phyloP scores from a whole-genome alignment of 2,329 filamentous ascomycete genomes.

The Aschersonia sp. region DNA sequence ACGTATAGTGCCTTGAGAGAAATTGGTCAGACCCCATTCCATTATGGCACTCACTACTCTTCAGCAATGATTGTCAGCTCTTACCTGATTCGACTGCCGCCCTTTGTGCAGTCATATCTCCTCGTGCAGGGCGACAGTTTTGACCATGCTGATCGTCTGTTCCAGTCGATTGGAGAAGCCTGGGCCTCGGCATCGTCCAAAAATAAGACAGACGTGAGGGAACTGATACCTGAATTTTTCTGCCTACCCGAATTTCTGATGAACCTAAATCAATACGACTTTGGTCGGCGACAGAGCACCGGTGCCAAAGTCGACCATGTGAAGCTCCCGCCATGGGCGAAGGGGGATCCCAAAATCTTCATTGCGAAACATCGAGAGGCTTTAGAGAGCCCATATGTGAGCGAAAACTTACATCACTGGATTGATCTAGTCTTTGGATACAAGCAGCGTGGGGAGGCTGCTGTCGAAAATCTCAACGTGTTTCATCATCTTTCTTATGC shows the following conservation, averaged over 20 bases:
- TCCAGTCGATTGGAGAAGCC: conserved; percentile 81
- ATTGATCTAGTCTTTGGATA: conserved; percentile 90
- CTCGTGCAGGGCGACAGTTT: conserved; percentile 91
- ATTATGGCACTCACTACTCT: conserved; percentile 97
- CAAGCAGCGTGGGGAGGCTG: conserved; percentile 87
- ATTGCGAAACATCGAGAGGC: conserved; percentile 93
- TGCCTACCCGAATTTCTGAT: conserved; percentile 87
- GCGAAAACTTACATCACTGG: conserved; percentile 80
- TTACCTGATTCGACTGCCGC: conserved; percentile 86
- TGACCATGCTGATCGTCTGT: conserved; percentile 88
- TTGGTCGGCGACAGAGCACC: conserved; percentile 72
- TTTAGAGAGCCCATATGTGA: conserved; percentile 84
- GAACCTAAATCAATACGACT: conserved; percentile 92
- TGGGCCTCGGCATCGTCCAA: conserved; percentile 83
- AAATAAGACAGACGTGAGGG: conserved; percentile 87
- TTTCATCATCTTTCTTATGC: conserved; percentile 95
- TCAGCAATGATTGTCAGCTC: conserved; percentile 98
- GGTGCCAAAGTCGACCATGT: conserved; percentile 74
- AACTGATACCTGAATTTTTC: conserved; percentile 94
- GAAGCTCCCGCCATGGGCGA: conserved; percentile 86
- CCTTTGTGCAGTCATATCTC: conserved; percentile 91
- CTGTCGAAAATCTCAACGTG: conserved; percentile 82
- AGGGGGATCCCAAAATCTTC: conserved; percentile 89
- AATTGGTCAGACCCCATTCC: conserved; percentile 85
- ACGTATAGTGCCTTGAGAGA: conserved; percentile 80